A percentile compares a stretch with the other conserved stretches of the same genome.
Conservation (phyloP, 768 basidiomycete genomes). For the Suillus decipiens region DNA sequence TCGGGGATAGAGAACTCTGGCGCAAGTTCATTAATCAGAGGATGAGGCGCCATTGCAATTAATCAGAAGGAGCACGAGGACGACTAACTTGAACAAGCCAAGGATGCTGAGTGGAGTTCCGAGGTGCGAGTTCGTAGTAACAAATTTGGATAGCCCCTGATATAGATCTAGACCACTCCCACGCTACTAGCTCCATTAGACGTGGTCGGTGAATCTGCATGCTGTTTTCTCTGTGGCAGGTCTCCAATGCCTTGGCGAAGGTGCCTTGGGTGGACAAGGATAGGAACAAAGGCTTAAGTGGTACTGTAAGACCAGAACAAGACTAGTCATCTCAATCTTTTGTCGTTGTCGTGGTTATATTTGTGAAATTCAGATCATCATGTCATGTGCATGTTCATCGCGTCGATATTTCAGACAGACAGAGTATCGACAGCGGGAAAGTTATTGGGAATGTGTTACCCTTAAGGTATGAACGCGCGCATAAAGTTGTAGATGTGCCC, state of each 20-base stretch:
- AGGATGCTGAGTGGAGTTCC: not conserved
- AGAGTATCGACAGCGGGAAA: not conserved
- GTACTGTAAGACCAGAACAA: not conserved
- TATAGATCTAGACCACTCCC: conserved; percentile 2
- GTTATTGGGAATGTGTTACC: not conserved
- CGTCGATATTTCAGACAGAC: not conserved
- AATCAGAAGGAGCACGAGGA: conserved; percentile 6
- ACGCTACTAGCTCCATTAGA: conserved; percentile 3
- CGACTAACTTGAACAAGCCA: not conserved
- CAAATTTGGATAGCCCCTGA: conserved; percentile 14
- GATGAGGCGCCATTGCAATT: conserved; percentile 43
- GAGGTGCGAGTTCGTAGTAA: conserved; percentile 3
- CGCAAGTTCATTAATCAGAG: conserved; percentile 63
- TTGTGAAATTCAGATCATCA: not conserved
- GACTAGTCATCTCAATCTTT: not conserved
- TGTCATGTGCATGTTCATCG: not conserved
- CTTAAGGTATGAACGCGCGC: not conserved
- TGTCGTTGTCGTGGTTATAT: not conserved
- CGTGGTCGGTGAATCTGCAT: not conserved
- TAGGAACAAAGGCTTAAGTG: not conserved
- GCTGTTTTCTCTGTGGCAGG: no score
- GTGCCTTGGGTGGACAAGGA: no score
- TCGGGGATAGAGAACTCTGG: conserved; percentile 68
- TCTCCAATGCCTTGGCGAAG: no score
- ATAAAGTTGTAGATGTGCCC: not conserved